Evolutionary conservation across 2,329 filamentous ascomycete species (phyloP), one percentile per base, ranked within the genome.

Genomic region (Colletotrichum sp.): DNA sequence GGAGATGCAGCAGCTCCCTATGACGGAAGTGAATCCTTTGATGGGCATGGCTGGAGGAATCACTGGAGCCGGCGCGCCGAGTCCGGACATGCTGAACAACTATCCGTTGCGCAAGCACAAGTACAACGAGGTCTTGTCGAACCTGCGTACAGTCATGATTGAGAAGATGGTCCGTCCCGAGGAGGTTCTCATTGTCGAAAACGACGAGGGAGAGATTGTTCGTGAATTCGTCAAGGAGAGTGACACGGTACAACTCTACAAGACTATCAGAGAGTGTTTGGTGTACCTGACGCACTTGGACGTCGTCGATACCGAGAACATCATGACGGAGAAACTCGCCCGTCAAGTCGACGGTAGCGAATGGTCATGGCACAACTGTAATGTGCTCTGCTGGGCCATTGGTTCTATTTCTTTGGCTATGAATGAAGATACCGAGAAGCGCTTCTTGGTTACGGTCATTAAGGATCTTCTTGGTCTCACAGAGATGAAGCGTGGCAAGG

Each of bases 291-390:
- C 97, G 38, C 97, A 99, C 88, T 88, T 99, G 81, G 97, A 99
- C 82, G 97, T 99, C 55, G 93, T 98, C 77, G 97, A 99, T 83
- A 99, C 96, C 1, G 97, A 99, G 86, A 94, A 94, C 78, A 99
- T 99, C 88, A 99, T 99, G 97, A 98, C 97, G 6, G 97, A 99
- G 83, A 99, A 99, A 87, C 90, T 99, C 69, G 93, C 96, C 36
- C 94, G 96, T 79, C 97, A 99, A 85, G 97, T 99, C 15, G 97
- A 99, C 83, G 96, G 96, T 26, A 91, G 91, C 3, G 97, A 99
- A 85, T 99, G 97, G 97, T 99, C 97, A 8, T 99, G 97, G 97
- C 95, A 96, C 78, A 99, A 99, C 87, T 99, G 97, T 92, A 99
- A 99, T 87, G 98, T 98, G 8, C 92, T 99, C 65, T 99, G 97